A percentile compares a stretch with the other conserved stretches of the same genome.
These are phyloP conservation scores for Anisodus tanguticus DNA, from an alignment of 257 asterid species.

Conservation along the genomic window DNA sequence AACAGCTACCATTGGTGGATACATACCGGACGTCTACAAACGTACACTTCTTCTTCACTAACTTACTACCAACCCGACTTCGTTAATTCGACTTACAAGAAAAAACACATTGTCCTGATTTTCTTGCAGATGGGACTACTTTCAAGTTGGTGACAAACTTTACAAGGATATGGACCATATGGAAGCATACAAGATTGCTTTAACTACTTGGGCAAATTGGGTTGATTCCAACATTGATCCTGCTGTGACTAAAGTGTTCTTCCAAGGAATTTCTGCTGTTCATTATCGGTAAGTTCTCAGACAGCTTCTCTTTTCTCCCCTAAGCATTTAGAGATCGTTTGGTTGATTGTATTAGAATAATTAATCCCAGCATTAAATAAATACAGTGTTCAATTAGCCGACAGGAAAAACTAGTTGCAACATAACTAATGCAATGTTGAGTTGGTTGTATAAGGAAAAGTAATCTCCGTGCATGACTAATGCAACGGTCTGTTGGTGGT, in stretches of 20 bases:
- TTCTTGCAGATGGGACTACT: constrained; percentile 14
- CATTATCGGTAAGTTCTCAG: constrained; percentile 58
- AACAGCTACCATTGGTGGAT: constrained; percentile 87
- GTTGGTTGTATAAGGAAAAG: not conserved
- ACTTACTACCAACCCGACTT: not conserved
- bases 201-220: constrained; percentile 83
- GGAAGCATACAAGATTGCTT: constrained; percentile 62
- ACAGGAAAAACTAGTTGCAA: not conserved
- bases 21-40: constrained; percentile 57
- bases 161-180: constrained; percentile 51
- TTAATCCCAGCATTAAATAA: not conserved
- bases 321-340: not conserved
- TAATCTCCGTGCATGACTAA: not conserved
- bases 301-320: not conserved
- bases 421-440: not conserved
- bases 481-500: not conserved
- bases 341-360: not conserved
- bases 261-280: constrained; percentile 69
- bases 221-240: constrained; percentile 63
- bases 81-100: not conserved
- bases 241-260: constrained; percentile 54
- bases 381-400: not conserved
- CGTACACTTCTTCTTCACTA: constrained; percentile 38
- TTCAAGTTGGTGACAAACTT: constrained; percentile 25
- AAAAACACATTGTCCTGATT: not conserved